Evolutionary conservation across 1,284 basidiomycete species (phyloP), one percentile per base, ranked within the genome.

Genomic region (Cutaneotrichosporon dermatis): DNA sequence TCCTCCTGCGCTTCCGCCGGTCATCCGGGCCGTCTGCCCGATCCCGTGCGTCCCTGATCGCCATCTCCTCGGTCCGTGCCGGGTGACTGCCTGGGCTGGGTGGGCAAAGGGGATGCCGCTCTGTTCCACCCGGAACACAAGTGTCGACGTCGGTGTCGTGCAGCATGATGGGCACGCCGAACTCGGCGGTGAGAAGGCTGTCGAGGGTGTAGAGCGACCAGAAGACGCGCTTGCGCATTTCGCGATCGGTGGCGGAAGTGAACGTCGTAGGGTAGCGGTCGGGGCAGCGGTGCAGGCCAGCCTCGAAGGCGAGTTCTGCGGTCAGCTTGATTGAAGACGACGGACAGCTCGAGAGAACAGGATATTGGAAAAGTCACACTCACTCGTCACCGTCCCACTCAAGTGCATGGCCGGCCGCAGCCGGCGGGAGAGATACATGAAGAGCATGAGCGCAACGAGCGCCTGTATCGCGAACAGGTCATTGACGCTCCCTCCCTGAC

Each of bases 281-380:
- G 6, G 67, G 67, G 55, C 67, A 69, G 6, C 67, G 62, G 51
- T 69, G 67, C 15, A 69, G 59, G 4, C 67, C 67, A 42, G 62
- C 64, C 60, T 67, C 67, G 37, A 55, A 66, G 4, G 64, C 64
- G n/a, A 69, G 57, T 48, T 66, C 67, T 66, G 15, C 12, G 41
- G 36, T 43, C n/a, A 48, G n/a, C 36, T 9, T 36, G 25, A 25
- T 25, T 25, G 25, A 25, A 25, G 25, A 25, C 13, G 35, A 4
- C 42, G 35, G 13, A n/a, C 6, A n/a, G 25, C 25, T 25, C 25
- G 25, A 25, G 2, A 25, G 25, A 25, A 25, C 25, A 25, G 25
- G 25, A 25, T 25, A 25, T 25, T 25, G 25, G 25, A 25, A 25
- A 3, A 25, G 25, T 25, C 25, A 25, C n/a, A 58, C 66, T 42